phyloP scores from a whole-genome alignment of 306 rosid genomes.

The Prunus padus region DNA sequence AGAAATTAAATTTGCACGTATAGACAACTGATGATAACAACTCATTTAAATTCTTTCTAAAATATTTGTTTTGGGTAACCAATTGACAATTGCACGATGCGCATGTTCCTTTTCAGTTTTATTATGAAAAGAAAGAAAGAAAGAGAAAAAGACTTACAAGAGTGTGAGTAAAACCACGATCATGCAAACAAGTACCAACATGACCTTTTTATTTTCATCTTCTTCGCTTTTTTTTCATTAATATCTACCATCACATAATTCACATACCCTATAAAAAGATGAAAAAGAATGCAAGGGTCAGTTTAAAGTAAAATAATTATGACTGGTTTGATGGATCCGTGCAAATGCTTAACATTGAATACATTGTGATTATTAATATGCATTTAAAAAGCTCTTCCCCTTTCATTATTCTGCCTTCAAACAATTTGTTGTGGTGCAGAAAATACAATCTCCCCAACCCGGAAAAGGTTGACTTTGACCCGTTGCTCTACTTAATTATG shows the following conservation, averaged over 20 bases:
- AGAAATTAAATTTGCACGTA: too few relatives aligned
- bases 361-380: constrained; percentile 16
- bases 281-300: constrained; percentile 8
- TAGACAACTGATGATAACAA: too few relatives aligned
- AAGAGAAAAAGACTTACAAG: not conserved
- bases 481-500: not conserved
- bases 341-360: constrained; percentile 38
- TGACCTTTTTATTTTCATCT: not conserved
- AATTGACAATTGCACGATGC: too few relatives aligned
- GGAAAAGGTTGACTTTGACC: not conserved
- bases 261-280: not conserved
- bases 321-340: constrained; percentile 27
- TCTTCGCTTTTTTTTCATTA: constrained; percentile 18
- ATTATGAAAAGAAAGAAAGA: not conserved
- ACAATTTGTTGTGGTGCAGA: not conserved
- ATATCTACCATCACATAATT: not conserved
- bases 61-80: too few relatives aligned
- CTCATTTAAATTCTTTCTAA: too few relatives aligned
- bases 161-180: not conserved
- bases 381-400: not conserved
- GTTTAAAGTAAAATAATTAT: constrained; percentile 27
- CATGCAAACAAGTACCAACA: not conserved
- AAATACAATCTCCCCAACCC: not conserved
- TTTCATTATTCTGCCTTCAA: constrained; percentile 32
- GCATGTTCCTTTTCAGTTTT: not conserved